phyloP scores from a whole-genome alignment of 2,329 filamentous ascomycete species.

The Pseudopithomyces chartarum region DNA sequence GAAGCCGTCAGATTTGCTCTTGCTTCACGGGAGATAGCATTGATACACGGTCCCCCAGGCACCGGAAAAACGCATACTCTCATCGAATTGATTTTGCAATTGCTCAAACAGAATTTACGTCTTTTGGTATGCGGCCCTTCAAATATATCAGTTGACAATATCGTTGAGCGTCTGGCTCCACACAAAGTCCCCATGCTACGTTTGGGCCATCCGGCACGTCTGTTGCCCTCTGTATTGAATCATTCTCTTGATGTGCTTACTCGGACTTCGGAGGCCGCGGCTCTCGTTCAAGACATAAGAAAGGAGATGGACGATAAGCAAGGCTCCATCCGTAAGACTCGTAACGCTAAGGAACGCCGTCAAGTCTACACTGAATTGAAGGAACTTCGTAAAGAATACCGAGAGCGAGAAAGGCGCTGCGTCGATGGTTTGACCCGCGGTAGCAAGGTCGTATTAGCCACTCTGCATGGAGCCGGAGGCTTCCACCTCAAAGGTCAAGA shows the following conservation, averaged over 20 bases:
- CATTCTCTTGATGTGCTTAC: constrained; percentile 93
- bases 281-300: constrained; percentile 86
- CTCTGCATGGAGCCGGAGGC: constrained; percentile 88
- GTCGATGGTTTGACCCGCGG: constrained; percentile 74
- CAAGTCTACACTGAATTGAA: constrained; percentile 85
- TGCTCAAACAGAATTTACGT: constrained; percentile 73
- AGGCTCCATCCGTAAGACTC: constrained; percentile 83
- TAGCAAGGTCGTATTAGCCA: constrained; percentile 89
- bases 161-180: constrained; percentile 86
- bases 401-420: constrained; percentile 81
- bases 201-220: constrained; percentile 87
- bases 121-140: constrained; percentile 94
- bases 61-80: constrained; percentile 97
- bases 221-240: constrained; percentile 83
- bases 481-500: constrained; percentile 77
- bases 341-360: constrained; percentile 76
- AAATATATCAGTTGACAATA: constrained; percentile 98
- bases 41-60: constrained; percentile 94
- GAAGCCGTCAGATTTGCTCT: constrained; percentile 79
- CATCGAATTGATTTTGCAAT: constrained; percentile 92
- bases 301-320: constrained; percentile 94
- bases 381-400: constrained; percentile 84
- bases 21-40: constrained; percentile 76
- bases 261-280: constrained; percentile 85
- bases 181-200: constrained; percentile 87